Base-by-base conservation (phyloP, 108 stramenopile species). In the Hondaea fermentalgiana region DNA sequence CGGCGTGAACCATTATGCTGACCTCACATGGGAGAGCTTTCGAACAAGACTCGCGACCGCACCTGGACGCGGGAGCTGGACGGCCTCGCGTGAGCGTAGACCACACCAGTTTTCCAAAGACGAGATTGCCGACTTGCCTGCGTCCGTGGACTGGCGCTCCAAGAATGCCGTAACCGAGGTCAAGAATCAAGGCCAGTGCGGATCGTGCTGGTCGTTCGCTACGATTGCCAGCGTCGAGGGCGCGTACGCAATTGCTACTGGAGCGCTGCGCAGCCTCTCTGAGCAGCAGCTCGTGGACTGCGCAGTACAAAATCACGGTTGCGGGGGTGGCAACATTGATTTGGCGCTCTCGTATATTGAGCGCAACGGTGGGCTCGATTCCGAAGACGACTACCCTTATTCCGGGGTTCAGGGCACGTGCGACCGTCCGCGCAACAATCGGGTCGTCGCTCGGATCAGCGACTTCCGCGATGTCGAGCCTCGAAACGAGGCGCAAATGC, bases 121-220 rank as follows among this genome's bases (percentile, higher is more conserved):
- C 5, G 19, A 44, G 5, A 25, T 23, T 58, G 29, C 4, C 5
- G 57, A 25, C 45, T 28, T 64, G 14, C 89, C 89, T 14, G 5
- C 47, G 19, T 60, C 58, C 5, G 42, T 90, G 25, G 87, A 90
- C 87, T 90, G 89, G 89, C 29, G 83, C 35, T 28, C 28, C 21
- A 71, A 59, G 58, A 89, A 72, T 4, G 92, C 88, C 60, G 92
- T 93, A 49, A 90, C 90, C 57, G 35, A 88, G 42, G 88, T 93
- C 72, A 91, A 93, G 87, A 89, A 93, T 60, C 97, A 97, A 93
- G 96, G 96, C 12, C 72, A 83, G 57, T 97, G 97, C 91, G 97
- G 97, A 21, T 95, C 94, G 0, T 99, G 99, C 94, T 99, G 98
- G 97, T 97, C 99, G 17, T 97, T 98, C 87, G 95, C 97, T 16